phyloP scores from a whole-genome alignment of 257 asterid genomes.

The Solanum commersonii region DNA sequence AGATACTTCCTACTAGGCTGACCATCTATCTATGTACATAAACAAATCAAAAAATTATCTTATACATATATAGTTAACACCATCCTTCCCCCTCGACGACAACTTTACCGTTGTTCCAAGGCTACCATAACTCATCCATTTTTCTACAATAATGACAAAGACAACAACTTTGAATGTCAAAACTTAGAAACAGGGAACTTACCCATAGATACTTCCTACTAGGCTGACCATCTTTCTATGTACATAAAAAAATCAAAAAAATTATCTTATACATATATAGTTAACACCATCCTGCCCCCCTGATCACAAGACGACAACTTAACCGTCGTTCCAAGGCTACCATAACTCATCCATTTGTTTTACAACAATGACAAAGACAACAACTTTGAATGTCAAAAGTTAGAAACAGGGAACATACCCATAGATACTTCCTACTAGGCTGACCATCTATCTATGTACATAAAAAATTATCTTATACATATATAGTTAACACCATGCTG shows the following conservation, averaged over 20 bases:
- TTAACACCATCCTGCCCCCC: too few relatives aligned
- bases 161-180: neutral
- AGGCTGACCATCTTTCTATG: slow-evolving; percentile 39
- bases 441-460: slow-evolving; percentile 23
- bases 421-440: slow-evolving; percentile 52
- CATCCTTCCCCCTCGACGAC: neutral
- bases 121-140: neutral
- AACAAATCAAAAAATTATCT: too few relatives aligned
- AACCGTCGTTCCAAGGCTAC: too few relatives aligned
- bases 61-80: too few relatives aligned
- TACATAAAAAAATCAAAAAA: slow-evolving; percentile 3
- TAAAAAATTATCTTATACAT: too few relatives aligned
- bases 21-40: neutral
- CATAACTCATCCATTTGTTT: neutral
- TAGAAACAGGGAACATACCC: slow-evolving; percentile 40
- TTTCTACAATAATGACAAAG: neutral
- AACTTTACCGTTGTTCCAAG: neutral
- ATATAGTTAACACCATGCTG: too few relatives aligned
- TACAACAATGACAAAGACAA: neutral
- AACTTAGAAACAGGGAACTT: slow-evolving; percentile 4
- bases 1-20: neutral
- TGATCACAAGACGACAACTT: too few relatives aligned
- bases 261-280: too few relatives aligned
- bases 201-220: slow-evolving; percentile 66
- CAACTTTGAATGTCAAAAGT: neutral